phyloP scores from a whole-genome alignment of 495 filamentous ascomycete genomes.

The Penicillium coffeae region DNA sequence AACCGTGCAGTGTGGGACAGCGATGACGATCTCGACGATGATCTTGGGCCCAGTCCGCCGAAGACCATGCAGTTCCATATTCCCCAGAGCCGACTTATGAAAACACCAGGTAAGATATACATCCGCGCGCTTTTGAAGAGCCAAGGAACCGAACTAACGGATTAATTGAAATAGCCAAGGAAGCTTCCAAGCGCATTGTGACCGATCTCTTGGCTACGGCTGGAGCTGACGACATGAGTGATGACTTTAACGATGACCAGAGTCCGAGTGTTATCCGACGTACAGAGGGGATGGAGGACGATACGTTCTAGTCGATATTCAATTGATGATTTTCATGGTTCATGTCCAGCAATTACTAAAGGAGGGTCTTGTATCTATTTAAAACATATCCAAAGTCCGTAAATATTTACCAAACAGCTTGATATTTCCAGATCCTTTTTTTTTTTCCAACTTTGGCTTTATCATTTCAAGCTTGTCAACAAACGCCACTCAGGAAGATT shows the following conservation, averaged over 20 bases:
- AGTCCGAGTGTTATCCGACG: slow-evolving; percentile 75
- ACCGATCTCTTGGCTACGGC: slow-evolving; percentile 85
- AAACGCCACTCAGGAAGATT: no score
- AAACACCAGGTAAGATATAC: slow-evolving; percentile 72
- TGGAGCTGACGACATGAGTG: slow-evolving; percentile 45
- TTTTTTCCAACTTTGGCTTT: no score
- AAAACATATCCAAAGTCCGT: no score
- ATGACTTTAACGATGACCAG: slow-evolving; percentile 45
- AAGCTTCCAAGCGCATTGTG: slow-evolving; percentile 90
- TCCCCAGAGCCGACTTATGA: slow-evolving; percentile 78
- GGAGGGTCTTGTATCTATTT: no score
- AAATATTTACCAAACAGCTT: no score
- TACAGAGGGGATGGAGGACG: slow-evolving; percentile 60
- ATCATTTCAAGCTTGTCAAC: no score
- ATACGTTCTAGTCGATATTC: slow-evolving; percentile 56
- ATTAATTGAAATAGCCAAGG: slow-evolving; percentile 57
- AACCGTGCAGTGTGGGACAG: slow-evolving; percentile 57
- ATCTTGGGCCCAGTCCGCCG: slow-evolving; percentile 74
- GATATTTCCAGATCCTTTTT: no score
- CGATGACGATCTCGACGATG: slow-evolving; percentile 56
- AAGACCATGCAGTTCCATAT: slow-evolving; percentile 98
- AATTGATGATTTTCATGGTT: no score
- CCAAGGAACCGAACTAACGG: slow-evolving; percentile 1
- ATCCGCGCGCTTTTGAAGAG: not conserved
- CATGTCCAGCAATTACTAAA: no score